Conservation (phyloP, 2,329 filamentous ascomycete genomes). For the Plectosphaerella plurivora region DNA sequence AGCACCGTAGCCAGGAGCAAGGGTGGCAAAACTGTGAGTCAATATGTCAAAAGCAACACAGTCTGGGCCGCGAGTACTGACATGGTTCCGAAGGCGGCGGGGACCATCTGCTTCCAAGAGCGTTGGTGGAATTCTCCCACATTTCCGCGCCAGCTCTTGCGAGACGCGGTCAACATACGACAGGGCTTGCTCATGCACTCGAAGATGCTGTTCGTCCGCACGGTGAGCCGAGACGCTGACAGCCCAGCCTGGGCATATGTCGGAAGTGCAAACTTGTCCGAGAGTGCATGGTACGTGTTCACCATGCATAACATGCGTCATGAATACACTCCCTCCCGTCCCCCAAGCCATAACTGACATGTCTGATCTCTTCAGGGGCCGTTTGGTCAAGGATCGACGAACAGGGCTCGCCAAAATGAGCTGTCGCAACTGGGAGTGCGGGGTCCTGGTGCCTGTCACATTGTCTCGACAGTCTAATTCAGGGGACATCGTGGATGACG, state of each 20-base stretch:
- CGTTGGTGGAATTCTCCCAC: conserved; percentile 65
- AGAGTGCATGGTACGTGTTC: conserved; percentile 76
- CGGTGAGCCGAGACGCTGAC: conserved; percentile 2
- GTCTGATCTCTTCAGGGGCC: conserved; percentile 56
- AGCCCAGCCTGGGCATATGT: conserved; percentile 70
- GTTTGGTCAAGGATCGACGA: conserved; percentile 63
- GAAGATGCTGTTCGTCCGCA: conserved; percentile 61
- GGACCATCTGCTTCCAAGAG: conserved; percentile 75
- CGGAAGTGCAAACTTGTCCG: conserved; percentile 87
- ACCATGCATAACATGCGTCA: not conserved
- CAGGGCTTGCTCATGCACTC: conserved; percentile 78
- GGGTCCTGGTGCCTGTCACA: conserved; percentile 65
- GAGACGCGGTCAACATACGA: conserved; percentile 70
- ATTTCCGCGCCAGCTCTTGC: conserved; percentile 70
- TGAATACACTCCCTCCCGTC: too few species aligned
- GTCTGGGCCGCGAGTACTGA: not conserved
- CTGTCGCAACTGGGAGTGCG: conserved; percentile 94
- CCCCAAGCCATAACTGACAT: not conserved
- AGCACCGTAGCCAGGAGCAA: conserved; percentile 63
- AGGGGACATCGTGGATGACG: not conserved
- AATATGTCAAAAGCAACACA: not conserved
- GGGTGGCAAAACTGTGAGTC: conserved; percentile 54
- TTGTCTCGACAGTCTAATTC: not conserved
- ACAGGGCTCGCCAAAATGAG: conserved; percentile 70
- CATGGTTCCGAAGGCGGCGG: conserved; percentile 58